Evolutionary conservation across 2,329 filamentous ascomycete species (phyloP).

Genomic region (Fusarium sambucinum): DNA sequence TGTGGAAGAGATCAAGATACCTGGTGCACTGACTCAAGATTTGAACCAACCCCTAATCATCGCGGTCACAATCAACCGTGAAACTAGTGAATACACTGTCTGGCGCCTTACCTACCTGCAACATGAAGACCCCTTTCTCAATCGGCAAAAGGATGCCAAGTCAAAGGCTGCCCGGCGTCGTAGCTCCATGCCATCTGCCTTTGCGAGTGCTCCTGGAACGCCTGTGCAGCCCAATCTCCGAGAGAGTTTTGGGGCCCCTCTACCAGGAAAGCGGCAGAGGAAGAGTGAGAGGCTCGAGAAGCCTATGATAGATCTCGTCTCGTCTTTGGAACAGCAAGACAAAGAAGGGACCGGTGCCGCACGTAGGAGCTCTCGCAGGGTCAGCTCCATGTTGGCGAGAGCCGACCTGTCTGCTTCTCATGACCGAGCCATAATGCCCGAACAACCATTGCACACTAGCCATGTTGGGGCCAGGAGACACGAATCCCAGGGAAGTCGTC

Average conservation of each 20-base stretch:
- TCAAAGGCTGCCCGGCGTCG: constrained; percentile 65
- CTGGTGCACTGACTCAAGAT: constrained; percentile 55
- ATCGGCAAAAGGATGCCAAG: constrained; percentile 61
- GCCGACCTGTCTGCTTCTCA: constrained; percentile 88
- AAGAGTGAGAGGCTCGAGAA: constrained; percentile 66
- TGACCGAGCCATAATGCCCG: constrained; percentile 82
- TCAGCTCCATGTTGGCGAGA: constrained; percentile 91
- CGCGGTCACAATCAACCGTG: constrained; percentile 83
- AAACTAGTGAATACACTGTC: constrained; percentile 81
- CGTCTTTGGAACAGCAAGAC: constrained; percentile 77
- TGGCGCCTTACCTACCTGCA: constrained; percentile 86
- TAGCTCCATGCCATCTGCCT: constrained; percentile 74
- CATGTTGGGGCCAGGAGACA: constrained; percentile 68
- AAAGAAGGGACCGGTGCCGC: constrained; percentile 65
- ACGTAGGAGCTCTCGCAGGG: constrained; percentile 76
- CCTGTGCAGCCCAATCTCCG: constrained; percentile 77
- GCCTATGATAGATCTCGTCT: constrained; percentile 72
- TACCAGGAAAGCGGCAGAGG: constrained; percentile 65
- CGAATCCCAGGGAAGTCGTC: constrained; percentile 73
- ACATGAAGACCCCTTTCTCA: constrained; percentile 69
- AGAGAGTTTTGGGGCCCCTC: constrained; percentile 78
- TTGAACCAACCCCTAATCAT: constrained; percentile 71
- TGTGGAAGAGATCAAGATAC: constrained; percentile 75
- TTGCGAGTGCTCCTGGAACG: constrained; percentile 80
- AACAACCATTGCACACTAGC: constrained; percentile 63